These are phyloP conservation scores for Dryas alaskensis DNA, from an alignment of 306 rosid genomes.

Conservation along the genomic window DNA sequence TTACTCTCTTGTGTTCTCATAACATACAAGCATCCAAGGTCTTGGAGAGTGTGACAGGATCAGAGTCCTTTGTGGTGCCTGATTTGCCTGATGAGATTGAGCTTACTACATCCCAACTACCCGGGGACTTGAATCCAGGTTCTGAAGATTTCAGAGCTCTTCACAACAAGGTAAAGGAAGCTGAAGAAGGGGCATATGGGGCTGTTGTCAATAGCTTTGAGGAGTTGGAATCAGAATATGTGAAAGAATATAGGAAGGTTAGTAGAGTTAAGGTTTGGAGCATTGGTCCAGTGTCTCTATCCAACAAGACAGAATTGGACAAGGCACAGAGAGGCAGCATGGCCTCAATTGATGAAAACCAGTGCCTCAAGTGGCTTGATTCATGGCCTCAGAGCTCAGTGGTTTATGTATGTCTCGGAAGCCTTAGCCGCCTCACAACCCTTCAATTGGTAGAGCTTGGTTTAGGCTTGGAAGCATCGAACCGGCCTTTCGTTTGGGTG, in stretches of 20 bases:
- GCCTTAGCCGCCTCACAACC: background rate
- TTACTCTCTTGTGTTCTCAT: conserved; percentile 15
- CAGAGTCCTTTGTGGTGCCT: conserved; percentile 27
- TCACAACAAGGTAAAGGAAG: background rate
- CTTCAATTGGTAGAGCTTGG: conserved; percentile 38
- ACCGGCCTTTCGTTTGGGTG: conserved; percentile 28
- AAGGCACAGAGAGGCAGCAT: background rate
- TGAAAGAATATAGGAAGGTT: conserved; percentile 26
- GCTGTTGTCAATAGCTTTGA: conserved; percentile 41
- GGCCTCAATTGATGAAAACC: conserved; percentile 9
- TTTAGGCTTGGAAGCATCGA: conserved; percentile 28
- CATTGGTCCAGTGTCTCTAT: conserved; percentile 38
- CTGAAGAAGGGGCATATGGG: conserved; percentile 37
- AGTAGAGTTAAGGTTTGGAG: conserved; percentile 42
- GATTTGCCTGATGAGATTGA: conserved; percentile 31
- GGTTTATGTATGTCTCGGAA: conserved; percentile 36
- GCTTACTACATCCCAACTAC: conserved; percentile 18
- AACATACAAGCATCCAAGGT: conserved; percentile 15
- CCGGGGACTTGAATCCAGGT: background rate
- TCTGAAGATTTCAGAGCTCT: background rate
- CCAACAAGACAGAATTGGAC: conserved; percentile 15
- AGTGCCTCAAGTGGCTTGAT: conserved; percentile 32
- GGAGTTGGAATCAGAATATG: conserved; percentile 46
- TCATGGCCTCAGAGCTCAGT: conserved; percentile 15
- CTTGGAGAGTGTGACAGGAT: background rate